Evolutionary conservation across 2,329 filamentous ascomycete genomes (phyloP).

Genomic region (Botryosphaeria dothidea): DNA sequence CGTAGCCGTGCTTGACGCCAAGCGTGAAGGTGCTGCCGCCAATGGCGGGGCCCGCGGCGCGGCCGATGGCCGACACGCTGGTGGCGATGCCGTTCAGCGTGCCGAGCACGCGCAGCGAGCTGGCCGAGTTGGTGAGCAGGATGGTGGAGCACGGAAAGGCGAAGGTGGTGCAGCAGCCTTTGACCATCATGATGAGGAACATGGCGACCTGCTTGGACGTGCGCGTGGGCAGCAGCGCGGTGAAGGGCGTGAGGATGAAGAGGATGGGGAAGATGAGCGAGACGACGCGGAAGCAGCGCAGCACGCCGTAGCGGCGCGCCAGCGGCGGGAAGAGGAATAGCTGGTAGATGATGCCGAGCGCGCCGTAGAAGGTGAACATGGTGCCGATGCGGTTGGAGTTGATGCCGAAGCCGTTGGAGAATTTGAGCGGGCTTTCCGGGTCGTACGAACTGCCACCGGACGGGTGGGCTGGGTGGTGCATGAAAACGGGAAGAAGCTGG

Average conservation of each 20-base stretch:
- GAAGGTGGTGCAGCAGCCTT: constrained; percentile 76
- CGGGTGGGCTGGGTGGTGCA: constrained; percentile 68
- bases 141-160: constrained; percentile 90
- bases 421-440: constrained; percentile 70
- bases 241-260: constrained; percentile 82
- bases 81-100: constrained; percentile 92
- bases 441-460: constrained; percentile 32
- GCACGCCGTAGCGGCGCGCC: constrained; percentile 70
- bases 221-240: constrained; percentile 59
- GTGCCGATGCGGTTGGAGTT: constrained; percentile 75
- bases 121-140: constrained; percentile 82
- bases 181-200: constrained; percentile 68
- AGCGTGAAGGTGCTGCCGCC: constrained; percentile 72
- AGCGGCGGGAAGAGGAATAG: constrained; percentile 81
- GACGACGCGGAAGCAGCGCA: constrained; percentile 71
- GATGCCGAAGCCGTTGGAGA: constrained; percentile 77
- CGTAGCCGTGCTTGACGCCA: constrained; percentile 73
- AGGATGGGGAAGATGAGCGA: constrained; percentile 69
- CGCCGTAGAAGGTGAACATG: constrained; percentile 80
- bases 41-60: constrained; percentile 75
- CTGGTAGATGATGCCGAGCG: constrained; percentile 78
- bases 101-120: constrained; percentile 73
- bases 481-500: constrained; percentile 76
- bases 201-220: constrained; percentile 60
- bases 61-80: constrained; percentile 75